These are phyloP conservation scores for Solanum sparsipilum DNA, from an alignment of 257 asterid genomes.

Conservation along the genomic window DNA sequence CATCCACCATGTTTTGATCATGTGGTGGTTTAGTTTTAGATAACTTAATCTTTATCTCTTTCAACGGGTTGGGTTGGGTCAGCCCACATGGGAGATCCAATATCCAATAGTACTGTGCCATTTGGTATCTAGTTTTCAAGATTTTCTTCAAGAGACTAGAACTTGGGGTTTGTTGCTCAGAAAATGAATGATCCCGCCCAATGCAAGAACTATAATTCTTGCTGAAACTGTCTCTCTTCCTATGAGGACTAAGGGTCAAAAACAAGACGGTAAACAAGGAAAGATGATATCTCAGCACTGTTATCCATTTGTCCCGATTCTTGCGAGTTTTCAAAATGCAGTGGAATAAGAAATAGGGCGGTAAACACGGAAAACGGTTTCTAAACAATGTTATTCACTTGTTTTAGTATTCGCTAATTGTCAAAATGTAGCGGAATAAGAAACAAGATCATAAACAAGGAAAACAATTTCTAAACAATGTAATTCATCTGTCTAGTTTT, in stretches of 20 bases:
- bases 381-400: not conserved
- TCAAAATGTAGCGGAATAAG: slow-evolving; percentile 20
- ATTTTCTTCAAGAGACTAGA: not conserved
- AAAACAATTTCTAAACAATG: not conserved
- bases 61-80: not conserved
- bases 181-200: not conserved
- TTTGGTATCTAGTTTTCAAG: not conserved
- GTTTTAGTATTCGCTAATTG: not conserved
- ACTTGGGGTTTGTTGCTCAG: not conserved
- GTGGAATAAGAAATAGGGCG: not conserved
- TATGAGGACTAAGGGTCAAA: not conserved
- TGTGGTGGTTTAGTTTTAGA: not conserved
- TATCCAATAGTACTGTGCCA: not conserved
- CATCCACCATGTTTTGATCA: not conserved
- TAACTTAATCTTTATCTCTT: not conserved
- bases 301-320: not conserved
- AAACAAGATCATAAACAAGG: not conserved
- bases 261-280: not conserved
- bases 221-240: not conserved
- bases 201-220: not conserved
- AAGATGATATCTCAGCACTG: not conserved
- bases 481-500: not conserved
- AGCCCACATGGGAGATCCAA: not conserved
- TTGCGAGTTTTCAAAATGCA: slow-evolving; percentile 15
- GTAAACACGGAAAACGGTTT: not conserved